Percentiles rank a stretch among this genome's conserved stretches.
Conservation (phyloP, 805 yeast species). For the Zygoascus ofunaensis region DNA sequence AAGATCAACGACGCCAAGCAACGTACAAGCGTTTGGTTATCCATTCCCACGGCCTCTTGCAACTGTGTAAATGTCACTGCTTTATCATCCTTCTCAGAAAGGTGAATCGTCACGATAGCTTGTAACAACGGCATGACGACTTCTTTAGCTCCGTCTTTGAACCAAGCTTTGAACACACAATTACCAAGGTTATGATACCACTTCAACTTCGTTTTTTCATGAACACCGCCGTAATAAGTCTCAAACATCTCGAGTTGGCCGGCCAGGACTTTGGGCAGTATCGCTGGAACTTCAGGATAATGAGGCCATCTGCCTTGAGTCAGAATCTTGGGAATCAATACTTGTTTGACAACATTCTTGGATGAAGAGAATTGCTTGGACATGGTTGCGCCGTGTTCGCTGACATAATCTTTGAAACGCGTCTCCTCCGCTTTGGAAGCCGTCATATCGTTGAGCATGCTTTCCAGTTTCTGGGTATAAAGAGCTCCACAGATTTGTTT, state of each 20-base stretch:
- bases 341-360: too few species aligned
- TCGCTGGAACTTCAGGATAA: conserved; percentile 20
- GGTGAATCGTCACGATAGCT: conserved; percentile 22
- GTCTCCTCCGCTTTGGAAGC: conserved; percentile 61
- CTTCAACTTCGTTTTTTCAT: conserved; percentile 14
- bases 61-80: conserved; percentile 15
- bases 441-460: conserved; percentile 89
- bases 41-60: conserved; percentile 15
- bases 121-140: conserved; percentile 23
- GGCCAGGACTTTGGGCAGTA: conserved; percentile 22
- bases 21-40: conserved; percentile 15
- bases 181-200: conserved; percentile 26
- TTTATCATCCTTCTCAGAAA: conserved; percentile 17
- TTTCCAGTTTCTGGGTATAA: conserved; percentile 82
- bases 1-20: conserved; percentile 22
- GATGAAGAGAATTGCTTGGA: too few species aligned
- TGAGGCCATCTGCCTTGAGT: conserved; percentile 27
- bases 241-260: conserved; percentile 18
- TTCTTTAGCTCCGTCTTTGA: conserved; percentile 26
- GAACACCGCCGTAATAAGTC: conserved; percentile 15
- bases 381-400: conserved; percentile 13
- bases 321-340: conserved; percentile 13
- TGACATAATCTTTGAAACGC: conserved; percentile 33
- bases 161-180: conserved; percentile 23
- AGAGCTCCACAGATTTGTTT: conserved; percentile 83